A percentile compares a stretch with the other conserved stretches of the same genome.
Conservation (phyloP, 257 asterid species). For the Phtheirospermum japonicum region DNA sequence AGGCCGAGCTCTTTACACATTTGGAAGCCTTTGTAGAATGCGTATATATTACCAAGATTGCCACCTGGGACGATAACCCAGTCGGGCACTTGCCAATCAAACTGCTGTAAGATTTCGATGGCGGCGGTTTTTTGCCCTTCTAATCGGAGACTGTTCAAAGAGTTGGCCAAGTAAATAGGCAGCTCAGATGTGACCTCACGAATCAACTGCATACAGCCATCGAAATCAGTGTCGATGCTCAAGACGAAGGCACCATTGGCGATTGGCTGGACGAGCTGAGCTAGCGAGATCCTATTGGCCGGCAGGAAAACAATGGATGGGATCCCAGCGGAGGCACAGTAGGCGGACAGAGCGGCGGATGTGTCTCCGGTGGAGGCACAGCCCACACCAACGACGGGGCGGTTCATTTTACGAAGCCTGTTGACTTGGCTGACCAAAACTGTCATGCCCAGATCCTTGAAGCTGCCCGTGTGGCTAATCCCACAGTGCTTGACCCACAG, state of each 20-base stretch:
- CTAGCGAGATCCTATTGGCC: constrained; percentile 49
- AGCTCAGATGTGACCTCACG: constrained; percentile 43
- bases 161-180: constrained; percentile 55
- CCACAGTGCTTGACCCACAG: constrained; percentile 65
- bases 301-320: constrained; percentile 59
- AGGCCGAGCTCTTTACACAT: constrained; percentile 58
- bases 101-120: constrained; percentile 57
- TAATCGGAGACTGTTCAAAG: constrained; percentile 45
- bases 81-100: constrained; percentile 63
- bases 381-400: constrained; percentile 49
- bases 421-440: constrained; percentile 63
- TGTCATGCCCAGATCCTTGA: constrained; percentile 62
- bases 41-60: constrained; percentile 53
- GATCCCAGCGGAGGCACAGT: constrained; percentile 50
- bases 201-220: constrained; percentile 55
- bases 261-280: constrained; percentile 57
- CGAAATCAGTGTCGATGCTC: constrained; percentile 58
- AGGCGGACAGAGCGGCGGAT: constrained; percentile 60
- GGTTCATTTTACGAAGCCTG: constrained; percentile 43
- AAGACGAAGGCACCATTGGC: constrained; percentile 55
- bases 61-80: constrained; percentile 67
- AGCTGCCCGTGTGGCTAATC: constrained; percentile 59
- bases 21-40: constrained; percentile 56
- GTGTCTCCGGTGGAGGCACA: constrained; percentile 73
- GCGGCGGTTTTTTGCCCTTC: constrained; percentile 61